A percentile compares a stretch with the other conserved stretches of the same genome.
phyloP scores from a whole-genome alignment of 164 flowering plant species.

The Pachysandra terminalis region DNA sequence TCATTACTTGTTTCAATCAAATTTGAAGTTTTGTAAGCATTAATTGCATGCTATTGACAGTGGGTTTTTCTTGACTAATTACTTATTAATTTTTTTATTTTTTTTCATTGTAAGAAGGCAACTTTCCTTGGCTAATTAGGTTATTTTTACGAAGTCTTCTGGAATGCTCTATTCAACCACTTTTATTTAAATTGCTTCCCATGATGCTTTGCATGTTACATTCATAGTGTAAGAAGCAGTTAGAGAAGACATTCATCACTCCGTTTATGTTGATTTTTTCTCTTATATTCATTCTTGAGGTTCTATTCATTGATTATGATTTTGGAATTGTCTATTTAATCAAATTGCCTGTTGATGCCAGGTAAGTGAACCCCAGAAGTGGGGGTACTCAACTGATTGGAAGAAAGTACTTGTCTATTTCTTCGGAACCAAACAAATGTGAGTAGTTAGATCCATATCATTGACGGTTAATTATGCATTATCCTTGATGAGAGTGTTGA shows the following conservation, averaged over 20 bases:
- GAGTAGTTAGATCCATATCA: conserved; percentile 31
- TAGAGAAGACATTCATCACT: too few species aligned
- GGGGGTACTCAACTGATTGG: conserved; percentile 76
- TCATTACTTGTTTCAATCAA: neutral
- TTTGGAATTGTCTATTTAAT: neutral
- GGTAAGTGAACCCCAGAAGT: conserved; percentile 96
- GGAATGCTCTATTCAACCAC: too few species aligned
- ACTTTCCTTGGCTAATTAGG: too few species aligned
- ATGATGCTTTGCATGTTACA: too few species aligned
- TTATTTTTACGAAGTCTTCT: too few species aligned
- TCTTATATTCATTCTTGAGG: neutral
- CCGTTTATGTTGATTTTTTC: too few species aligned
- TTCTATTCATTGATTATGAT: neutral
- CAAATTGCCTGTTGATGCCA: conserved; percentile 29
- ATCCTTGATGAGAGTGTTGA: neutral
- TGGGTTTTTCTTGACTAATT: too few species aligned
- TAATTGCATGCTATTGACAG: too few species aligned
- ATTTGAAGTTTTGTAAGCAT: neutral
- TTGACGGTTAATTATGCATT: neutral
- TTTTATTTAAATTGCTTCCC: too few species aligned
- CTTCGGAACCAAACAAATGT: conserved; percentile 97
- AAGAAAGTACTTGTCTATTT: conserved; percentile 84
- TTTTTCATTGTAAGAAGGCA: too few species aligned
- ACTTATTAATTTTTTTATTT: too few species aligned
- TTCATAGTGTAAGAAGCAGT: too few species aligned